Conservation (phyloP, 768 basidiomycete genomes). For the Lactarius akahatsu region DNA sequence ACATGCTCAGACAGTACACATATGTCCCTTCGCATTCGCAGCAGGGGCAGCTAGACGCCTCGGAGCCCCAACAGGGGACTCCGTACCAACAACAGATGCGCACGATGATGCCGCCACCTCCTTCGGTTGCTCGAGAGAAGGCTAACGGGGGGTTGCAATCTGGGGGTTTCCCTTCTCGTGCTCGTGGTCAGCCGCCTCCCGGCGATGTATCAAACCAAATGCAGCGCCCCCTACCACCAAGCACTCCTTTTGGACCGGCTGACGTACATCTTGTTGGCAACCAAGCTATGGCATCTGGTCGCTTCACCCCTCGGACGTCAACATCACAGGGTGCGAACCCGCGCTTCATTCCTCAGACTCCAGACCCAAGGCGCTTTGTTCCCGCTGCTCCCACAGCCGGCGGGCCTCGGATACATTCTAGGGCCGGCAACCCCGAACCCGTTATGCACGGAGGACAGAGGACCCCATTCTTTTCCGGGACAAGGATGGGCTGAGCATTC, state of each 20-base stretch:
- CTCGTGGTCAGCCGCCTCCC: constrained; percentile 6
- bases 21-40: constrained; percentile 52
- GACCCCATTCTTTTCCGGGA: constrained; percentile 50
- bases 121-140: constrained; percentile 29
- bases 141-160: neutral
- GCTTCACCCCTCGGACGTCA: constrained; percentile 22
- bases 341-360: constrained; percentile 28
- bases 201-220: constrained; percentile 3
- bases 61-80: constrained; percentile 32
- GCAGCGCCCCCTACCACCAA: constrained; percentile 5
- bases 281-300: neutral
- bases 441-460: constrained; percentile 41
- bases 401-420: constrained; percentile 25
- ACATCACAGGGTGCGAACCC: constrained; percentile 13
- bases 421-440: constrained; percentile 23
- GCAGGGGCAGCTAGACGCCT: constrained; percentile 39
- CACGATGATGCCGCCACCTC: constrained; percentile 36
- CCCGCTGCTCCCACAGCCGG: constrained; percentile 16
- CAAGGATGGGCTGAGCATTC: constrained; percentile 29
- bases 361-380: constrained; percentile 27
- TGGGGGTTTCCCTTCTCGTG: neutral
- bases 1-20: constrained; percentile 59
- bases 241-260: constrained; percentile 2
- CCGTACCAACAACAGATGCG: constrained; percentile 28
- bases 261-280: neutral